Evolutionary conservation across 192 early-diverging fungal genomes (phyloP), one percentile per base, ranked within the genome.

Genomic region (Spinellus fusiger): DNA sequence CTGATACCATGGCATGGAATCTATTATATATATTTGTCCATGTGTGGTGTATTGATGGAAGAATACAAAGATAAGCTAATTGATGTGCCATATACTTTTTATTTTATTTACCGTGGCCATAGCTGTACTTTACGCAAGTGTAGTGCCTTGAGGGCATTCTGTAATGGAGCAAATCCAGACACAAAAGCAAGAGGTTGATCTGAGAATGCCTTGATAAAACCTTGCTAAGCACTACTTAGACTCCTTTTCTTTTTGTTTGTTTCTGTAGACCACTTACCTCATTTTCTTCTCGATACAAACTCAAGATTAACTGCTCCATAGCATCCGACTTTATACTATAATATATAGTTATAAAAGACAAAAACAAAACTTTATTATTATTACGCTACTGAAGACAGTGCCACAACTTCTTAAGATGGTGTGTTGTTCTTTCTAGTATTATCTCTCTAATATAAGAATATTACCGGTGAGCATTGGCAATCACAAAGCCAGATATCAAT

Each of bases 191-290:
- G 90, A 8, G 95, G 93, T 18, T 80, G 73, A 56, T 97, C 94
- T 34, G 92, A 92, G 50, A 98, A 88, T 0, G 94, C 96, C 66
- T 95, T 94, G 69, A 98, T 92, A 55, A 96, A 98, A 3, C 88
- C 89, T 47, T 81, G 61, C 47, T 86, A 59, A 34, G 9, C 8
- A 35, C 7, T 6, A 28, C 34, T 33, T 22, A 18, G 5, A 31
- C 28, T 13, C 0, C 28, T 52, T 52, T 3, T 53, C 7, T 13
- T 13, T 53, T 27, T 22, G 16, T 53, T 53, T 13, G 1, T 49
- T 12, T 40, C 55, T 13, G 22, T 38, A 20, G 34, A 6, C 51
- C 6, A n/a, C 32, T 71, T 55, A 76, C 71, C 66, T 85, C 77
- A 74, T 98, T 98, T 10, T 83, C 72, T 54, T 91, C 77, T 7